A percentile compares a stretch with the other conserved stretches of the same genome.
Conservation (phyloP, 2,329 filamentous ascomycete species). For the Sporothrix brunneoviolacea region DNA sequence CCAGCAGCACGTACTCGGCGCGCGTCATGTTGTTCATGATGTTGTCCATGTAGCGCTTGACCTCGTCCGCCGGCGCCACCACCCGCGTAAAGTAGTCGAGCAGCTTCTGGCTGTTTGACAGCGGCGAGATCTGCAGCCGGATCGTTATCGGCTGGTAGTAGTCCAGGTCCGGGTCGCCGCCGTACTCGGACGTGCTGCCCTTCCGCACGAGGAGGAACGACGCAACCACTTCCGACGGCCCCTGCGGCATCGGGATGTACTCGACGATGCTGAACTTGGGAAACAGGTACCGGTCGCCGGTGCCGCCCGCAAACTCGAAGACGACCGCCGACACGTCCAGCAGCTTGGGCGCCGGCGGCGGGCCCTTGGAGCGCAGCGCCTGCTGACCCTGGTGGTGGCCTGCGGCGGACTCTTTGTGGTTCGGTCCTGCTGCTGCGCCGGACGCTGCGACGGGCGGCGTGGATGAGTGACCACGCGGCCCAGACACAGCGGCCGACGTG, state of each 20-base stretch:
- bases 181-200: conserved; percentile 59
- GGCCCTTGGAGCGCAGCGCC: conserved; percentile 54
- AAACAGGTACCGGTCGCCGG: conserved; percentile 70
- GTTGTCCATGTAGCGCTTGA: conserved; percentile 61
- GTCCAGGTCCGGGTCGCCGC: conserved; percentile 56
- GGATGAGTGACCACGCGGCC: neutral
- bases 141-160: conserved; percentile 72
- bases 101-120: conserved; percentile 38
- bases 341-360: conserved; percentile 46
- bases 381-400: too few species aligned
- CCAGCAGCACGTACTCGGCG: conserved; percentile 59
- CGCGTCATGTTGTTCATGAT: conserved; percentile 64
- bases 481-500: neutral
- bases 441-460: neutral
- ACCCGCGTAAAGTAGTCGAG: conserved; percentile 56
- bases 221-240: conserved; percentile 55
- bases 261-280: conserved; percentile 74
- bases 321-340: conserved; percentile 60
- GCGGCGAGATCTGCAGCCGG: conserved; percentile 34
- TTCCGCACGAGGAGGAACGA: conserved; percentile 74
- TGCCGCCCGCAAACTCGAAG: conserved; percentile 60
- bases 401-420: conserved; percentile 1
- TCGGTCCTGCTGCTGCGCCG: neutral
- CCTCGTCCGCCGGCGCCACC: conserved; percentile 57
- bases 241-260: conserved; percentile 44